Base-by-base conservation (phyloP, 78 protist genomes). In the Cyanophora paradoxa region DNA sequence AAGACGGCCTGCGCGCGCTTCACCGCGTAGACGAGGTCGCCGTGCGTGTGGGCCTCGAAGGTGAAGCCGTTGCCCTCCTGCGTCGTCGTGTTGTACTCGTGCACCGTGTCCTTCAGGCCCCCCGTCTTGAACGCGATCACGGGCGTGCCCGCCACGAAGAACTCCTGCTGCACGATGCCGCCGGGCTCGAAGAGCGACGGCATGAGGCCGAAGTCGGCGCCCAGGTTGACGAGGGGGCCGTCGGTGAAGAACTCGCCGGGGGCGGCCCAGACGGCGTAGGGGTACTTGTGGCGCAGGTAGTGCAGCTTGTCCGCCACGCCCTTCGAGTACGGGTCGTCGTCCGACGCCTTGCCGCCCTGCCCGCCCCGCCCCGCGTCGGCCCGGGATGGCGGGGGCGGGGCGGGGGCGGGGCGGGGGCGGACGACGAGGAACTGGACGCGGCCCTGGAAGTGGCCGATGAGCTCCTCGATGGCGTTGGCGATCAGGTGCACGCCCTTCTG, bases 101-200 rank as follows among this genome's bases (percentile, higher is more conserved):
- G 76, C 3, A 85, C 90, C 24, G 90, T 79, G 54, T 85, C 93
- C 81, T 83, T 86, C 26, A 89, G 77, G 42, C 93, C 93, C 41
- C 93, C 93, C 11, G 93, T 89, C 69, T 57, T 48, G 82, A 75
- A 82, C 24, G 91, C 90, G 41, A 89, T 75, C 16, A 89, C 93
- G 22, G 93, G 93, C 20, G 93, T 89, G 34, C 93, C 93, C 48
- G 83, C 85, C 11, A 72, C 86, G 57, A 84, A 89, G 75, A 76
- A 89, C 82, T 89, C 93, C 48, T 82, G 87, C 82, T 89, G 89
- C 8, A 89, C 93, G 10, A 86, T 79, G 58, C 93, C 93, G 22
- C 84, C 58, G 65, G 93, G 93, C 79, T 89, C 93, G 37, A 86
- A 89, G 24, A 79, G 72, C 11, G 87, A 79, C 8, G 90, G 90